Conservation (phyloP, 345 rosid genomes). For the Diplotaxis tenuifolia region DNA sequence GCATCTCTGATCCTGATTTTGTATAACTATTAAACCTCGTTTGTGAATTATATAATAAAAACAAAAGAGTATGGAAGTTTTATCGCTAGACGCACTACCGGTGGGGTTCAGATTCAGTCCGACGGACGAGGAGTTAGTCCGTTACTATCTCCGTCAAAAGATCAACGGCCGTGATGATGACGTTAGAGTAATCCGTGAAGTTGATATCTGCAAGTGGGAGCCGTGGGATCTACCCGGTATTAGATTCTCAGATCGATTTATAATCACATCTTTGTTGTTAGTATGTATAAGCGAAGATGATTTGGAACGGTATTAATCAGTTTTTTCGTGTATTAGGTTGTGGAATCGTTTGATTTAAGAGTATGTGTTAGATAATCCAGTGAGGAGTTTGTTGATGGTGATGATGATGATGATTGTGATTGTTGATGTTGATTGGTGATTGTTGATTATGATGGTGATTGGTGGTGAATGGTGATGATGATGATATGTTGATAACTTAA, state of each 20-base stretch:
- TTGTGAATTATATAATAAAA: too few relatives aligned
- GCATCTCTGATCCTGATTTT: neutral
- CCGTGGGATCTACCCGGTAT: conserved; percentile 97
- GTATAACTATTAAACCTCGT: neutral
- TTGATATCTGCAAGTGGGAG: conserved; percentile 88
- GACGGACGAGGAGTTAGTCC: conserved; percentile 71
- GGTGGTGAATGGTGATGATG: too few relatives aligned
- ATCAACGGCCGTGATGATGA: conserved; percentile 62
- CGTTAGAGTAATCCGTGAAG: conserved; percentile 60
- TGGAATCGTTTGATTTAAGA: neutral
- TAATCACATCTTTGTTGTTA: neutral
- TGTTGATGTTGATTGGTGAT: too few relatives aligned
- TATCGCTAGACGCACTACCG: conserved; percentile 65
- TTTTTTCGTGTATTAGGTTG: neutral
- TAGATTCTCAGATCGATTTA: too few relatives aligned
- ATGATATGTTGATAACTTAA: too few relatives aligned
- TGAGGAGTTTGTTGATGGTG: neutral
- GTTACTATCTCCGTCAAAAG: conserved; percentile 66
- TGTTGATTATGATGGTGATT: too few relatives aligned
- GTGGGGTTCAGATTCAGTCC: conserved; percentile 89
- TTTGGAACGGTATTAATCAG: neutral
- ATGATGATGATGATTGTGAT: neutral
- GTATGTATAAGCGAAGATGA: neutral
- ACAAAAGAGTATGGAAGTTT: conserved; percentile 40
- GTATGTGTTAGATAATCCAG: neutral